Base-by-base conservation (phyloP, 495 filamentous ascomycete genomes). In the Penicillium turbatum region DNA sequence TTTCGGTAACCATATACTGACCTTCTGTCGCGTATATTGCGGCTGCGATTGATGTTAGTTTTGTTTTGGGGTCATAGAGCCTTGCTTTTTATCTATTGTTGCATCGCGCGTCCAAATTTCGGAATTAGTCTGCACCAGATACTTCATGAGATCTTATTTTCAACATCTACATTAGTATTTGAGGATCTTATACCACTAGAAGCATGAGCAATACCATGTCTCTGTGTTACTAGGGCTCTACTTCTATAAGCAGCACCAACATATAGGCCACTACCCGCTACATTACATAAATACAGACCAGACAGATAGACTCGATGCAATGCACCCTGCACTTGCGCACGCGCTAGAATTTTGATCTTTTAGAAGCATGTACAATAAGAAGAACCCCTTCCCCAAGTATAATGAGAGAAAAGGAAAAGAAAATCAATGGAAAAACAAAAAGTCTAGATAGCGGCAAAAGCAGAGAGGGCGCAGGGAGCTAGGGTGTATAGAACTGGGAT, bases 351-450 rank as follows among this genome's bases (percentile, higher is more conserved):
- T 46, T 46, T 58, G 43, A 58, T 55, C 61, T 64, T 48, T 47
- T 54, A 60, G 43, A 63, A 65, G 54, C 63, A 65, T 65, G 53
- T 66, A 66, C 60, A 63, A 59, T 53, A 56, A 55, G 10, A 36
- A 53, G 7, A 45, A 12, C 3, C 16, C 48, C n/a, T 29, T 13
- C 35, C 35, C 31, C 35, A 24, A 47, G 21, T 51, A 44, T 41
- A 35, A 9, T 46, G 54, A 50, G 17, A 37, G 37, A 43, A 31
- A 40, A 36, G 24, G 16, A 1, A 40, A 48, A 17, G 6, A 11
- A 11, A 19, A 41, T 29, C 5, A 47, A 35, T 24, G 1, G 34
- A 37, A 43, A 55, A 42, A 55, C 21, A 54, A 55, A n/a, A 46
- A 48, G 40, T 61, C 53, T 57, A 64, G 41, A 24, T 42, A 26